Percentiles rank a stretch among this genome's conserved stretches.
phyloP scores from a whole-genome alignment of 2,329 filamentous ascomycete genomes.

The Capronia americana region DNA sequence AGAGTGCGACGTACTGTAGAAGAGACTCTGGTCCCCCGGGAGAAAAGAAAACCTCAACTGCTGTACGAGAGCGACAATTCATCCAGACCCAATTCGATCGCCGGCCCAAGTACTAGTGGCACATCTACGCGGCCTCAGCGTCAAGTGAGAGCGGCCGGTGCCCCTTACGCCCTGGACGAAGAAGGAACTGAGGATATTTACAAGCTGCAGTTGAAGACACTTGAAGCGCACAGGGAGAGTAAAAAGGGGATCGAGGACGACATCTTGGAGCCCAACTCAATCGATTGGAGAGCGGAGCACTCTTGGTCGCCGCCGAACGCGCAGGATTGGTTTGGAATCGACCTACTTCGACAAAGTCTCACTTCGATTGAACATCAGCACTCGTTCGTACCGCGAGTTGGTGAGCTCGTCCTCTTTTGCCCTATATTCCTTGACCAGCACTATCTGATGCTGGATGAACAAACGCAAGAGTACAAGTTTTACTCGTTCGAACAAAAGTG shows the following conservation, averaged over 20 bases:
- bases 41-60: slow-evolving; percentile 29
- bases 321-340: slow-evolving; percentile 38
- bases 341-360: slow-evolving; percentile 51
- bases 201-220: slow-evolving; percentile 56
- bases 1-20: slow-evolving; percentile 25
- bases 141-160: slow-evolving; percentile 33
- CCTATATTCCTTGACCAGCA: slow-evolving; percentile 43
- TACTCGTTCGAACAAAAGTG: slow-evolving; percentile 44
- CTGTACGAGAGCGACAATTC: slow-evolving; percentile 20
- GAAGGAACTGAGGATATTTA: slow-evolving; percentile 63
- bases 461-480: slow-evolving; percentile 43
- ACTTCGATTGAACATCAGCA: slow-evolving; percentile 52
- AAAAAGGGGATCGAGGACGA: slow-evolving; percentile 50
- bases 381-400: slow-evolving; percentile 60
- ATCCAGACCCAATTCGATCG: slow-evolving; percentile 24
- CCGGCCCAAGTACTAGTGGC: slow-evolving; percentile 23
- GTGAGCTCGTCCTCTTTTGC: slow-evolving; percentile 64
- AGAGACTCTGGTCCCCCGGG: background rate
- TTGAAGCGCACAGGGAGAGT: slow-evolving; percentile 46
- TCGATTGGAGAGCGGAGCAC: slow-evolving; percentile 63
- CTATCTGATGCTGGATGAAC: slow-evolving; percentile 47
- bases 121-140: slow-evolving; percentile 35
- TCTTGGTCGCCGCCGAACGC: slow-evolving; percentile 13
- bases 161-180: slow-evolving; percentile 48
- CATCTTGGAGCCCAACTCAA: slow-evolving; percentile 58